These are phyloP conservation scores for Pyrenula massariospora DNA, from an alignment of 495 filamentous ascomycete genomes.

Conservation along the genomic window DNA sequence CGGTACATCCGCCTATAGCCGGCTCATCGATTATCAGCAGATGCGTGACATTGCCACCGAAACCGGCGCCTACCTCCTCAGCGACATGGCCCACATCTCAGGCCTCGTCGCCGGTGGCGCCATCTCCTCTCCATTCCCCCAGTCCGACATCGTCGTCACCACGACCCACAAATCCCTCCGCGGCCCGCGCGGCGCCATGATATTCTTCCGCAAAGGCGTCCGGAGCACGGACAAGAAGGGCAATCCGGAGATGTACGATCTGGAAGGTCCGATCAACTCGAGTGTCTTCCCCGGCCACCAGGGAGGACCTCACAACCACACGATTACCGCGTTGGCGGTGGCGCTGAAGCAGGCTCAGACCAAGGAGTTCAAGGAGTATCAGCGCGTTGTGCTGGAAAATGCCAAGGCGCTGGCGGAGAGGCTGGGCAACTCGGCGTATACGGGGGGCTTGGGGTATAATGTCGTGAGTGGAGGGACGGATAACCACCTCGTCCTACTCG, in stretches of 20 bases:
- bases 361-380: constrained; percentile 80
- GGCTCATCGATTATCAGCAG: constrained; percentile 80
- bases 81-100: constrained; percentile 98
- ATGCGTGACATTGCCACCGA: constrained; percentile 84
- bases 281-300: constrained; percentile 99
- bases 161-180: constrained; percentile 96
- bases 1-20: constrained; percentile 88
- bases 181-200: constrained; percentile 91
- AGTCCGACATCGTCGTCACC: constrained; percentile 94
- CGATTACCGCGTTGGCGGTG: constrained; percentile 88
- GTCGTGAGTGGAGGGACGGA: constrained; percentile 91
- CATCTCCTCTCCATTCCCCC: constrained; percentile 74
- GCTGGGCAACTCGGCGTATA: constrained; percentile 58
- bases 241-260: constrained; percentile 71
- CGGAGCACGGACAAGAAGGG: constrained; percentile 81
- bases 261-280: constrained; percentile 87
- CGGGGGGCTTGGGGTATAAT: constrained; percentile 73
- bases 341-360: constrained; percentile 88
- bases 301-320: constrained; percentile 97
- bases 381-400: constrained; percentile 76
- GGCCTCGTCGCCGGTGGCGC: constrained; percentile 87
- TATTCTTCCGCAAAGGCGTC: constrained; percentile 92
- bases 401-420: constrained; percentile 72
- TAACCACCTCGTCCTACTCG: constrained; percentile 92
- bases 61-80: constrained; percentile 81